Percentiles rank a stretch among this genome's conserved stretches.
phyloP scores from a whole-genome alignment of 1,284 basidiomycete species.

The Malassezia equina region DNA sequence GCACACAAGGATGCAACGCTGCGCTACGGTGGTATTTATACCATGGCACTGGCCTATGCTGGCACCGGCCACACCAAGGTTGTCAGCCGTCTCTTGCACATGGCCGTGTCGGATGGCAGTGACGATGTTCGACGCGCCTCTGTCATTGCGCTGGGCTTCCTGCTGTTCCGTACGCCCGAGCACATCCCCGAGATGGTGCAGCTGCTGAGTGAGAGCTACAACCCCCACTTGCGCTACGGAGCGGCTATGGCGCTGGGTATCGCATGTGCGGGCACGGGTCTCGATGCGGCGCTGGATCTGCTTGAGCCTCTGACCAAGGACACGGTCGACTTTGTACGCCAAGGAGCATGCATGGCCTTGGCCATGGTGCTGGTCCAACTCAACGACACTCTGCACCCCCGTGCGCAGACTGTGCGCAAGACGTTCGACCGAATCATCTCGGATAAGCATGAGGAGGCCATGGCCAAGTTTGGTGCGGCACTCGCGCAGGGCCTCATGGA shows the following conservation, averaged over 20 bases:
- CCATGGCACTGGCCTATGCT: slow-evolving; percentile 47
- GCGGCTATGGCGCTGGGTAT: slow-evolving; percentile 47
- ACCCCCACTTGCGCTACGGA: slow-evolving; percentile 47
- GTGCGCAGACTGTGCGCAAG: slow-evolving; percentile 36
- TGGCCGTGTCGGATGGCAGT: slow-evolving; percentile 46
- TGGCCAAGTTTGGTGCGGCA: slow-evolving; percentile 48
- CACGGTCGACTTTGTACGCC: slow-evolving; percentile 46
- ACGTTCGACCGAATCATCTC: slow-evolving; percentile 41
- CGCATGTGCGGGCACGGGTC: slow-evolving; percentile 45
- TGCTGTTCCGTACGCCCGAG: slow-evolving; percentile 47
- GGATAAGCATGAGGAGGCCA: slow-evolving; percentile 48
- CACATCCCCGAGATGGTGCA: slow-evolving; percentile 46
- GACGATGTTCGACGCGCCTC: slow-evolving; percentile 47
- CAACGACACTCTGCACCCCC: slow-evolving; percentile 45
- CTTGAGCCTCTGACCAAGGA: slow-evolving; percentile 48
- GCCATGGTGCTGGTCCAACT: slow-evolving; percentile 47
- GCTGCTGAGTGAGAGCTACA: slow-evolving; percentile 47
- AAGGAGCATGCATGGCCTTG: slow-evolving; percentile 45
- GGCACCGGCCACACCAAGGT: slow-evolving; percentile 47
- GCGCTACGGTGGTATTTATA: slow-evolving; percentile 46
- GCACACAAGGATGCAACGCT: slow-evolving; percentile 46
- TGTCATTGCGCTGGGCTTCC: slow-evolving; percentile 43
- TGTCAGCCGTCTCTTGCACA: slow-evolving; percentile 41
- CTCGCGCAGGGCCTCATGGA: slow-evolving; percentile 45
- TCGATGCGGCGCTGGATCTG: slow-evolving; percentile 45